Evolutionary conservation across 305 asterid genomes (phyloP).

Genomic region (Fraxinus sp.): DNA sequence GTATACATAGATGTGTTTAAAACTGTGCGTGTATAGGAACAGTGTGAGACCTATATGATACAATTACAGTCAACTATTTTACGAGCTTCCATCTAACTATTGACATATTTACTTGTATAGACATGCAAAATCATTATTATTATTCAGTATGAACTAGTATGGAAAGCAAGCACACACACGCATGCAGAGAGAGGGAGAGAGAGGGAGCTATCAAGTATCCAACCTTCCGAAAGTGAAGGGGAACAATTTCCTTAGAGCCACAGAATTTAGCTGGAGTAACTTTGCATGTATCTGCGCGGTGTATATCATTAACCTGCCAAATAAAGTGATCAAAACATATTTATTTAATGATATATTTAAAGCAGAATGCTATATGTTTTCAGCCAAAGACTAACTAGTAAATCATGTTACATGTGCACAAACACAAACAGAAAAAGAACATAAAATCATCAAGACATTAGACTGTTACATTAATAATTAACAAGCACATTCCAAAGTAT

Average conservation of each 20-base stretch:
- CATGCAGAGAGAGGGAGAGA: constrained; percentile 1
- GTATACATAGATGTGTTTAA: background rate
- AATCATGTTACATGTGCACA: constrained; percentile 2
- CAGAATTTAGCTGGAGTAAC: constrained; percentile 93
- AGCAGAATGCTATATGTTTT: constrained; percentile 7
- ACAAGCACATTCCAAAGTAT: background rate
- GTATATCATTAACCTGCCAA: constrained; percentile 73
- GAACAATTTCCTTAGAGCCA: constrained; percentile 90
- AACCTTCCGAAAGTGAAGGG: constrained; percentile 83
- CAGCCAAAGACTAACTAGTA: constrained; percentile 23
- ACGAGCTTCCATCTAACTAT: background rate
- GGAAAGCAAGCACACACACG: background rate
- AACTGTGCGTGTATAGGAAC: background rate
- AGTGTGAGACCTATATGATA: background rate
- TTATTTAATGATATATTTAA: constrained; percentile 11
- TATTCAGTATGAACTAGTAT: background rate
- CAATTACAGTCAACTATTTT: background rate
- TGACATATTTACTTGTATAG: background rate
- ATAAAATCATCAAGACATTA: background rate
- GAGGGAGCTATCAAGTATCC: background rate
- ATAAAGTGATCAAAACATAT: constrained; percentile 15
- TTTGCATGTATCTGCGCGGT: constrained; percentile 85
- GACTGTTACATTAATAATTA: background rate
- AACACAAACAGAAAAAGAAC: background rate
- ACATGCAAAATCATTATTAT: background rate